Evolutionary conservation across 768 basidiomycete species (phyloP).

Genomic region (Macrolepiota albuminosa): DNA sequence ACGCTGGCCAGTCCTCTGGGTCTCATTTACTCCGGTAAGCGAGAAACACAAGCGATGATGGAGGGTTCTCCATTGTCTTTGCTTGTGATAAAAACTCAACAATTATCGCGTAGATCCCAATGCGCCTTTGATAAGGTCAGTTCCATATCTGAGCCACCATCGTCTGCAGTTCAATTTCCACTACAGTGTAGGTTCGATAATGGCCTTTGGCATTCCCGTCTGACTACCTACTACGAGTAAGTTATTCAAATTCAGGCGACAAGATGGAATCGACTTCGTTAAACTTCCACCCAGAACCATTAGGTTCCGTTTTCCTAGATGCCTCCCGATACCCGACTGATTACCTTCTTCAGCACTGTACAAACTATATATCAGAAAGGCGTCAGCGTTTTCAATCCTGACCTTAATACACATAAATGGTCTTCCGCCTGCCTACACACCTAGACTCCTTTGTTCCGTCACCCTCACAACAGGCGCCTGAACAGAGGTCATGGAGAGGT

Average conservation of each 20-base stretch:
- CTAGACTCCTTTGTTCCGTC: conserved; percentile 56
- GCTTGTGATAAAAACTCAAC: conserved; percentile 7
- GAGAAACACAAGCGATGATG: conserved; percentile 15
- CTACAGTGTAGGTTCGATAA: conserved; percentile 15
- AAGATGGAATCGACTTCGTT: conserved; percentile 21
- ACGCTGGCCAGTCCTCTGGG: conserved; percentile 10
- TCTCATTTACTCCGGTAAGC: conserved; percentile 9
- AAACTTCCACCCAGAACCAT: conserved; percentile 10
- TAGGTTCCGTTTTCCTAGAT: conserved; percentile 13
- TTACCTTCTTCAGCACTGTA: conserved; percentile 17
- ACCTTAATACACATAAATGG: conserved; percentile 38
- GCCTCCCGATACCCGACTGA: conserved; percentile 17
- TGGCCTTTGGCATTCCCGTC: conserved; percentile 29
- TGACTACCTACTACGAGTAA: conserved; percentile 19
- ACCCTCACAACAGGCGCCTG: conserved; percentile 39
- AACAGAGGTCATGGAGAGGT: conserved; percentile 54
- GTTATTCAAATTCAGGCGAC: conserved; percentile 26
- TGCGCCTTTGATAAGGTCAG: conserved; percentile 24
- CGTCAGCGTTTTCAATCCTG: conserved; percentile 21
- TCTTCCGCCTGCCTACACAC: conserved; percentile 59
- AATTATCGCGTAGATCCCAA: conserved; percentile 21
- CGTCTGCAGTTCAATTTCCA: conserved; percentile 19
- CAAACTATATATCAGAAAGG: conserved; percentile 34
- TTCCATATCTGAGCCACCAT: conserved; percentile 10
- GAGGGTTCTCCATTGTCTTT: conserved; percentile 4